Evolutionary conservation across 148 eudicot species (phyloP).

Genomic region (Nepenthes gracilis): DNA sequence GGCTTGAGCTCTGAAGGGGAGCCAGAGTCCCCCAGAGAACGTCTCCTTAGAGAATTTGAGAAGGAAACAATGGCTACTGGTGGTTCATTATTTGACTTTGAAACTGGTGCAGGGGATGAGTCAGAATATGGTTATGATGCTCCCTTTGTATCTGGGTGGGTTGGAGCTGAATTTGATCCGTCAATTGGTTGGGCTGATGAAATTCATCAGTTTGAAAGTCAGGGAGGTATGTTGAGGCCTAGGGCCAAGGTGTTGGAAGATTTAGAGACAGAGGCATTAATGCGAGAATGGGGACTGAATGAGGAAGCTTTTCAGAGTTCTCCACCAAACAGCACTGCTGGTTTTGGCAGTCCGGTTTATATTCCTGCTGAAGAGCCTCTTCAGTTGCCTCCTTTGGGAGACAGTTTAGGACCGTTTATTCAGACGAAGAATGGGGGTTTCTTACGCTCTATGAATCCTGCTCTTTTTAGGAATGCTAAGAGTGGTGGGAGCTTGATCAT

Average conservation of each 20-base stretch:
- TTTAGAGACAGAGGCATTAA: slow-evolving; percentile 66
- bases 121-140: slow-evolving; percentile 24
- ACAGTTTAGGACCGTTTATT: slow-evolving; percentile 44
- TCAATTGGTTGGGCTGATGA: slow-evolving; percentile 17
- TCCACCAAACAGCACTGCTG: slow-evolving; percentile 33
- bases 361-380: slow-evolving; percentile 28
- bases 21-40: slow-evolving; percentile 60
- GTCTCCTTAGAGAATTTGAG: slow-evolving; percentile 48
- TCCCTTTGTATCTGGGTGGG: slow-evolving; percentile 17
- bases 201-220: slow-evolving; percentile 4
- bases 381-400: slow-evolving; percentile 28
- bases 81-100: slow-evolving; percentile 29
- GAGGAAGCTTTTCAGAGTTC: slow-evolving; percentile 48
- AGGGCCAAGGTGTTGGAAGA: slow-evolving; percentile 52
- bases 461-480: slow-evolving; percentile 34
- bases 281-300: slow-evolving; percentile 61
- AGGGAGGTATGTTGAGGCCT: slow-evolving; percentile 30
- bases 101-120: slow-evolving; percentile 20
- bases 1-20: slow-evolving; percentile 26
- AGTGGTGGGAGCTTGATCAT: slow-evolving; percentile 58
- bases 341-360: slow-evolving; percentile 60
- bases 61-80: slow-evolving; percentile 38
- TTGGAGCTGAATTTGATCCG: slow-evolving; percentile 27
- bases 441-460: slow-evolving; percentile 55
- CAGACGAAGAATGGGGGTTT: slow-evolving; percentile 49